phyloP scores from a whole-genome alignment of 2,329 filamentous ascomycete species.

The Arthrinium puccinioides region DNA sequence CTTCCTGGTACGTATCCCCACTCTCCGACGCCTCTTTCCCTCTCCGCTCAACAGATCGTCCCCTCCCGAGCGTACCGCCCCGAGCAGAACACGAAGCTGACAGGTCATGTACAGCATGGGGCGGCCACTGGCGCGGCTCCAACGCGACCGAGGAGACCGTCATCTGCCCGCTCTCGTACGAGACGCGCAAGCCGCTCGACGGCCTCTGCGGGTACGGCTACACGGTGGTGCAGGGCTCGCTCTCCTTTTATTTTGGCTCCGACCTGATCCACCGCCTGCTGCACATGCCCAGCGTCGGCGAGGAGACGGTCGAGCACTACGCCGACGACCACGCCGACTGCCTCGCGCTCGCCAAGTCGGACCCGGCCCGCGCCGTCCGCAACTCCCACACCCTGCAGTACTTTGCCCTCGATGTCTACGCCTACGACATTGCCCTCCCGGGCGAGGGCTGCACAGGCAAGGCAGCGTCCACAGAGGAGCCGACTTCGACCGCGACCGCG shows the following conservation, averaged over 20 bases:
- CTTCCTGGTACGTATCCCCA: conserved; percentile 29
- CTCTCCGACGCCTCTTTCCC: neutral
- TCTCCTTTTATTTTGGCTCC: conserved; percentile 57
- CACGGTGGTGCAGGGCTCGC: conserved; percentile 45
- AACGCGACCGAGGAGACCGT: conserved; percentile 63
- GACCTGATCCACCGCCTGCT: conserved; percentile 62
- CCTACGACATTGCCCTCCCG: conserved; percentile 56
- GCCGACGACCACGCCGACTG: conserved; percentile 50
- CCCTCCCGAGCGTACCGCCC: too few species aligned
- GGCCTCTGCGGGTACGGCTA: conserved; percentile 57
- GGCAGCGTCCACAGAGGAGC: conserved; percentile 4
- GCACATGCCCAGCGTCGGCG: conserved; percentile 54
- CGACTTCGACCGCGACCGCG: conserved; percentile 4
- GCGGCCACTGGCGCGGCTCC: conserved; percentile 58
- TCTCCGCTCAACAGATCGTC: neutral
- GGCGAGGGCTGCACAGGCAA: conserved; percentile 54
- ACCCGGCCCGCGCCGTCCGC: conserved; percentile 39
- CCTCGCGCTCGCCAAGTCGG: conserved; percentile 40
- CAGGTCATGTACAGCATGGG: conserved; percentile 51
- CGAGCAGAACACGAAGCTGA: neutral
- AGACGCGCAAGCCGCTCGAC: conserved; percentile 47
- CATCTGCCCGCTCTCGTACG: conserved; percentile 58
- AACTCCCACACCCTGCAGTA: conserved; percentile 60
- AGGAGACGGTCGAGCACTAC: conserved; percentile 55
- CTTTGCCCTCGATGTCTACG: conserved; percentile 63